Conservation (phyloP, 495 filamentous ascomycete species). For the Lophium mytilinum region DNA sequence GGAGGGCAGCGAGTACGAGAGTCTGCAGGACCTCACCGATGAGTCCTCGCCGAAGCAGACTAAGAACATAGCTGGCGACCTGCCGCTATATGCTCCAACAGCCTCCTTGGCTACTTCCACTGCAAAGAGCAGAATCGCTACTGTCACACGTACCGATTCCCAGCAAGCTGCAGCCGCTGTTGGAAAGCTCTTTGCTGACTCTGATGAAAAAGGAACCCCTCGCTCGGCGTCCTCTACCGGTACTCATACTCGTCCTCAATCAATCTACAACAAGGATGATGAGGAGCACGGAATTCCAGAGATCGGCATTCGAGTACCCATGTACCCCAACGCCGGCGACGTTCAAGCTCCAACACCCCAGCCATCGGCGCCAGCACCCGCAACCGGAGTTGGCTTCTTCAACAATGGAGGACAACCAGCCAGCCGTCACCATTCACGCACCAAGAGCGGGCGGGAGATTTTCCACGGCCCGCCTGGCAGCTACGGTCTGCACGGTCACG, state of each 20-base stretch:
- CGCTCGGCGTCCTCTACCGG: slow-evolving; percentile 44
- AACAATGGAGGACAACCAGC: slow-evolving; percentile 40
- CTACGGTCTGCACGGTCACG: slow-evolving; percentile 83
- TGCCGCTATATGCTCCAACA: slow-evolving; percentile 86
- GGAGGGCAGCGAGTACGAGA: slow-evolving; percentile 82
- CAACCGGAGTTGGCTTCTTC: slow-evolving; percentile 48
- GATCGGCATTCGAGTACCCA: slow-evolving; percentile 82
- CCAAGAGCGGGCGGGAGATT: slow-evolving; percentile 50
- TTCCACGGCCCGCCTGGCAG: slow-evolving; percentile 61
- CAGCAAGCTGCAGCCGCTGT: slow-evolving; percentile 71
- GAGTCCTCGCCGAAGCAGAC: slow-evolving; percentile 52
- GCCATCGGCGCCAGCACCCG: slow-evolving; percentile 46
- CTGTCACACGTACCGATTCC: slow-evolving; percentile 85
- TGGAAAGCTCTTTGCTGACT: slow-evolving; percentile 57
- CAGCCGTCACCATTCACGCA: slow-evolving; percentile 57
- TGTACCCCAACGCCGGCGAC: slow-evolving; percentile 89
- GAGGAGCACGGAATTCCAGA: slow-evolving; percentile 84
- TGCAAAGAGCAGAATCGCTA: slow-evolving; percentile 69
- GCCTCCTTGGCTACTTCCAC: slow-evolving; percentile 69
- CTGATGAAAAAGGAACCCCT: slow-evolving; percentile 38
- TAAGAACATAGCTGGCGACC: slow-evolving; percentile 66
- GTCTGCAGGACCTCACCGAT: slow-evolving; percentile 39
- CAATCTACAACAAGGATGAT: slow-evolving; percentile 40
- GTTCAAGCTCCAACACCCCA: slow-evolving; percentile 91
- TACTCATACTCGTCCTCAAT: slow-evolving; percentile 40